Base-by-base conservation (phyloP, 2,329 filamentous ascomycete species). In the Leptographium lundbergii region DNA sequence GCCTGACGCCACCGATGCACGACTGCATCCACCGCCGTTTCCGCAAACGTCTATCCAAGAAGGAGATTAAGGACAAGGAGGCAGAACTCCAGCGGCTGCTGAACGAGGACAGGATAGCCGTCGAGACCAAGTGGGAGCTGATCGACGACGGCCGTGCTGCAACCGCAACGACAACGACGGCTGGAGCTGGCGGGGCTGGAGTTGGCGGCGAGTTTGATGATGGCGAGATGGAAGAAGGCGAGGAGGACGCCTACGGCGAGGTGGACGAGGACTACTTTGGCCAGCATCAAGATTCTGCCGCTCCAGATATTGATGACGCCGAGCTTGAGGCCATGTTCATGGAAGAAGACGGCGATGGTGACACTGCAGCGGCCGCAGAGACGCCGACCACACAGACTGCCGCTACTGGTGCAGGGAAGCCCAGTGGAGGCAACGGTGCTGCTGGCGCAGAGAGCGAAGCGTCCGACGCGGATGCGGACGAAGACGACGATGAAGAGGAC, bases 1-100 rank as follows among this genome's bases (percentile, higher is more conserved):
- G 91, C 36, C 76, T 96, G 24, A 94, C 90, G 1, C 89, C 91
- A 6, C 91, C 91, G 1, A 89, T 95, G 85, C 87, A 89, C 68
- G 89, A 89, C 75, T 89, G 87, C 51, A 80, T 88, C 51, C 90
- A 89, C 69, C 83, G 89, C 32, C 81, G 91, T 36, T 95, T 95
- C 72, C 83, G 90, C 60, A 91, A 91, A 68, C 85, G 89, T 3
- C 82, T 92, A 57, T 89, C 86, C 61, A 85, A 91, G 60, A 86
- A 89, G 61, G 88, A 91, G 63, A 91, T 94, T 62, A 87, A 92
- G 68, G 86, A 89, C 65, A 89, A 92, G 56, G 90, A 95, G 67
- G 82, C 85, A 59, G 82, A 88, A 65, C 89, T 95, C 39, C 84
- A 90, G 63, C 80, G 86, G 52, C 74, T 95, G 39, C 77, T 95